Evolutionary conservation across 305 asterid species (phyloP).

Genomic region (Solanum hybrid): DNA sequence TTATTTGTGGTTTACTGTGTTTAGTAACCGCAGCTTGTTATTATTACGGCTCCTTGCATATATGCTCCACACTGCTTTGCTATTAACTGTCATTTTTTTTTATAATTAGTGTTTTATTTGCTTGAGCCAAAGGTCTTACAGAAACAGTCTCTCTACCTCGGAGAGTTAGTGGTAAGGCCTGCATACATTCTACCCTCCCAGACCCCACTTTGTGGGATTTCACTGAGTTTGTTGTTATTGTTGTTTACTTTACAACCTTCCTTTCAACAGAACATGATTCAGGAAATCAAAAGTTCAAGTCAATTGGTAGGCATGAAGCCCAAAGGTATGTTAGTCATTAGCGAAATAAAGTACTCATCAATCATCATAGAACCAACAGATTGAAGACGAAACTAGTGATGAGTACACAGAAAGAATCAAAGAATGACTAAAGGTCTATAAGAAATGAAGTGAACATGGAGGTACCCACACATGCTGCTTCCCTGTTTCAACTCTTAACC

Average conservation of each 20-base stretch:
- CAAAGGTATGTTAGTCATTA: neutral
- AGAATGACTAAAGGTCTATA: neutral
- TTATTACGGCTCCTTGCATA: neutral
- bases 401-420: neutral
- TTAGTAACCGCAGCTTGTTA: neutral
- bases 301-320: neutral
- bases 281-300: neutral
- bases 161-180: neutral
- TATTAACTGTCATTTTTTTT: neutral
- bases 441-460: constrained; percentile 40
- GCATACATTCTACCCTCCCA: neutral
- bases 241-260: neutral
- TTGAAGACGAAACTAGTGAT: neutral
- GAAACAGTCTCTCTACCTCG: neutral
- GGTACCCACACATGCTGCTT: constrained; percentile 99
- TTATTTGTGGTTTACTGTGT: neutral
- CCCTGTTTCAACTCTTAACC: constrained; percentile 63
- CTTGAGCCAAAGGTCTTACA: neutral
- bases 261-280: neutral
- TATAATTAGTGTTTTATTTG: too few relatives aligned
- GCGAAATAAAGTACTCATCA: neutral
- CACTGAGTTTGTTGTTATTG: neutral
- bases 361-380: neutral
- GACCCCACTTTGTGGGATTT: neutral
- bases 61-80: neutral